Base-by-base conservation (phyloP, 2,329 filamentous ascomycete genomes). In the Myriangium duriaei region DNA sequence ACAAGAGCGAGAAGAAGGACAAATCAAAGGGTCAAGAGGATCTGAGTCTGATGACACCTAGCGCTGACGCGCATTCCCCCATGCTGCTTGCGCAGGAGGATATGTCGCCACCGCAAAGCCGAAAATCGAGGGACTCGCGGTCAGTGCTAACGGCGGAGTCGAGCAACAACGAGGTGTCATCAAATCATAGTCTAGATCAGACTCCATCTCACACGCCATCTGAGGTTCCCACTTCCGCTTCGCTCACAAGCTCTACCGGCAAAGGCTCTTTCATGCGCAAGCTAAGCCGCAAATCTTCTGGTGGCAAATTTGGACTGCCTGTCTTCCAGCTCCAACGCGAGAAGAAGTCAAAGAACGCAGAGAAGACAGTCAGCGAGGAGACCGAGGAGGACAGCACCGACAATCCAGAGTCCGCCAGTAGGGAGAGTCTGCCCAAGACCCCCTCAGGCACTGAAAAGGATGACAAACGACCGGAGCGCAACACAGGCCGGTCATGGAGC, bases 251-350 rank as follows among this genome's bases (percentile, higher is more conserved):
- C 2, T 42, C 55, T 12, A 28, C 21, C 3, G 58, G 61, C 42
- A 66, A 62, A 38, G 64, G 67, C 34, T 58, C 56, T 2, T 64
- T 68, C 46, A 68, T 69, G 63, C 58, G 62, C 42, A 68, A 68
- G 43, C 56, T 69, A 28, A 60, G 59, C 4, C 61, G 65, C 37
- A 69, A 69, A 48, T 57, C 57, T 24, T 62, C 57, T 42, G 59
- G 61, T 0, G 59, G 56, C 37, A 66, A 67, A 37, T 67, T 68
- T 48, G 46, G 46, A 1, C 54, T 60, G 34, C 52, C 56, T 7
- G 52, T 48, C 9, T 57, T 58, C 39, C n/a, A n/a, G n/a, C n/a
- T 58, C 10, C 56, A 61, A 35, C 64, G 62, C 43, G 50, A 42
- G 10, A 14, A 41, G 11, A 31, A 28, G 28, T 15, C 31, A n/a